Percentiles rank a stretch among this genome's conserved stretches.
phyloP scores from a whole-genome alignment of 1,284 basidiomycete genomes.

The Chiua sp. region DNA sequence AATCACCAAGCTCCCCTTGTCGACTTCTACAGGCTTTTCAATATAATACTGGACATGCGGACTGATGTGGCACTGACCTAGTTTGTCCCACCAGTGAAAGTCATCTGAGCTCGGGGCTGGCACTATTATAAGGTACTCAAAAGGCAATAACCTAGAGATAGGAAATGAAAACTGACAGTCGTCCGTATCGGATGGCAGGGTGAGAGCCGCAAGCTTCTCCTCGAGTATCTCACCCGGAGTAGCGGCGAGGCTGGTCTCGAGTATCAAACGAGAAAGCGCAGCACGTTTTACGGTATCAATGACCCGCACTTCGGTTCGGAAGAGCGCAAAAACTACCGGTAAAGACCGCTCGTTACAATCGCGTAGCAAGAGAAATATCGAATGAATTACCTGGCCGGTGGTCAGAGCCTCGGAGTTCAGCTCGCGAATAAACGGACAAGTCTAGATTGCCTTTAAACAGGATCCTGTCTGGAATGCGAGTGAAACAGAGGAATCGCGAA shows the following conservation, averaged over 20 bases:
- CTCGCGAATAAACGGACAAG: conserved; percentile 68
- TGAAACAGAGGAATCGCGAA: neutral
- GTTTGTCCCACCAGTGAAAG: conserved; percentile 75
- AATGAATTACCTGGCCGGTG: conserved; percentile 80
- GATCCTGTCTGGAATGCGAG: conserved; percentile 74
- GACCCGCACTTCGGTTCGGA: conserved; percentile 78
- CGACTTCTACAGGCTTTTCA: conserved; percentile 51
- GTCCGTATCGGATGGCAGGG: conserved; percentile 45
- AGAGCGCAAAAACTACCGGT: conserved; percentile 79
- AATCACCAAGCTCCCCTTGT: conserved; percentile 54
- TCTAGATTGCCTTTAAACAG: conserved; percentile 84
- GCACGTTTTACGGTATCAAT: conserved; percentile 81
- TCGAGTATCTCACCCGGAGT: conserved; percentile 70
- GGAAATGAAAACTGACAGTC: conserved; percentile 36
- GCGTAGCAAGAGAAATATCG: neutral
- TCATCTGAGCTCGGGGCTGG: conserved; percentile 82
- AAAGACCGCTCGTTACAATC: neutral
- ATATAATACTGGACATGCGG: conserved; percentile 4
- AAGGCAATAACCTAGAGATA: neutral
- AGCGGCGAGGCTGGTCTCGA: conserved; percentile 65
- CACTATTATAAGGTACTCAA: conserved; percentile 47
- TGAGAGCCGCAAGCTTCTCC: conserved; percentile 66
- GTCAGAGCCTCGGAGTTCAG: conserved; percentile 89
- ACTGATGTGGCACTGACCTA: conserved; percentile 49
- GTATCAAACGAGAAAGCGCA: conserved; percentile 69